Conservation (phyloP, 345 rosid genomes). For the Dipteronia dyeriana region DNA sequence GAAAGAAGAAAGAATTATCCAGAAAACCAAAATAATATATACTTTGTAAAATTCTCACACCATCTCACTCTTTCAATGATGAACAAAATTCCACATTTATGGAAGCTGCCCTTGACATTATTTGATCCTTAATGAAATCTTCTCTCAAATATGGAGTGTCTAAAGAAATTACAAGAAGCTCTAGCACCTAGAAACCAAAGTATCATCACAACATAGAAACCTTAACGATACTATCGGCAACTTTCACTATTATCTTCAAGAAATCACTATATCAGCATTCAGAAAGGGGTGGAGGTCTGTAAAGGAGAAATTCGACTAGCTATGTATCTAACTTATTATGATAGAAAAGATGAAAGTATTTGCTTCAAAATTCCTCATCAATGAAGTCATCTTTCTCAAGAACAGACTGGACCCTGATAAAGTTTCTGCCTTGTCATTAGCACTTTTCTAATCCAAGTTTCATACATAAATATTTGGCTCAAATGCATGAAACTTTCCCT, state of each 20-base stretch:
- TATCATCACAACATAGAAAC: not conserved
- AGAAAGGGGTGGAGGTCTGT: not conserved
- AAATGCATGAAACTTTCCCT: not conserved
- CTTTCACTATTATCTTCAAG: not conserved
- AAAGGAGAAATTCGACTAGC: not conserved
- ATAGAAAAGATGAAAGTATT: not conserved
- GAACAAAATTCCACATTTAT: too few relatives aligned
- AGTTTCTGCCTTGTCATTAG: not conserved
- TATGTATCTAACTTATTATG: not conserved
- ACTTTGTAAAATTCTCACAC: not conserved
- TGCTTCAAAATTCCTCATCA: not conserved
- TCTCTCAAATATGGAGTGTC: not conserved
- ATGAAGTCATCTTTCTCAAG: not conserved
- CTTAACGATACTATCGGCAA: not conserved
- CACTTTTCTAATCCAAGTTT: not conserved
- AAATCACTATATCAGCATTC: not conserved
- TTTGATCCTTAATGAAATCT: not conserved
- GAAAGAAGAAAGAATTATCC: too few relatives aligned
- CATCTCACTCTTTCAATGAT: not conserved
- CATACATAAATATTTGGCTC: not conserved
- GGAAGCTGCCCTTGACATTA: not conserved
- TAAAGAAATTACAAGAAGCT: not conserved
- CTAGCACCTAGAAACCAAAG: not conserved
- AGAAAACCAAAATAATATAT: not conserved
- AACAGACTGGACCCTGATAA: not conserved